Percentiles rank a stretch among this genome's conserved stretches.
These are phyloP conservation scores for Fusarium marasasianum DNA, from an alignment of 2,329 filamentous ascomycete species.

Conservation along the genomic window DNA sequence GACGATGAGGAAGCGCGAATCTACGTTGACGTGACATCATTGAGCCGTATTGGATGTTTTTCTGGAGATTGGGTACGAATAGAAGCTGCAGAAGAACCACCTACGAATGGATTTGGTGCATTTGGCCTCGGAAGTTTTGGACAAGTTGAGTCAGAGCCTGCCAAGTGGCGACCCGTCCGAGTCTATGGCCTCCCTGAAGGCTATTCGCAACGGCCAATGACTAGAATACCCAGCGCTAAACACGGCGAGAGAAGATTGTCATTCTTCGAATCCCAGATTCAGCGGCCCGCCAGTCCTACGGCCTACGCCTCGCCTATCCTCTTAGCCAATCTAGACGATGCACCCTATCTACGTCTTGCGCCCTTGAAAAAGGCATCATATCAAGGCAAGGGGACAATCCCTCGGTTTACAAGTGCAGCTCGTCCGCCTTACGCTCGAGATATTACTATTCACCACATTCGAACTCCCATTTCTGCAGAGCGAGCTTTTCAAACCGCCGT, in stretches of 20 bases:
- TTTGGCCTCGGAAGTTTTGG: slow-evolving; percentile 74
- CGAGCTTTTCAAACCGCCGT: slow-evolving; percentile 85
- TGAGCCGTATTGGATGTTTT: slow-evolving; percentile 93
- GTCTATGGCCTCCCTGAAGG: slow-evolving; percentile 89
- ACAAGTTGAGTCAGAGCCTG: slow-evolving; percentile 63
- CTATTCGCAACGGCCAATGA: slow-evolving; percentile 69
- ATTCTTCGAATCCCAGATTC: slow-evolving; percentile 75
- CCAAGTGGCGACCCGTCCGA: slow-evolving; percentile 82
- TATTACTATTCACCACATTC: slow-evolving; percentile 87
- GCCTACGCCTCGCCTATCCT: slow-evolving; percentile 87
- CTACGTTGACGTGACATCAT: slow-evolving; percentile 86
- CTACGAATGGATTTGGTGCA: slow-evolving; percentile 69
- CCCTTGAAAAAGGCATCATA: slow-evolving; percentile 67
- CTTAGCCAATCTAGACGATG: slow-evolving; percentile 83
- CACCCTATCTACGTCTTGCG: slow-evolving; percentile 81
- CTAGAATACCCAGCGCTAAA: slow-evolving; percentile 66
- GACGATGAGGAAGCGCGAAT: slow-evolving; percentile 91
- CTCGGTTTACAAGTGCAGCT: slow-evolving; percentile 64
- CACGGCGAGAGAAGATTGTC: slow-evolving; percentile 63
- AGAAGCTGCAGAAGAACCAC: slow-evolving; percentile 79
- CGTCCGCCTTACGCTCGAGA: slow-evolving; percentile 73
- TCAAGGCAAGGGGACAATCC: slow-evolving; percentile 61
- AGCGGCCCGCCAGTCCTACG: slow-evolving; percentile 64
- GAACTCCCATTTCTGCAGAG: slow-evolving; percentile 89
- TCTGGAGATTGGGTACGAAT: slow-evolving; percentile 96